A percentile compares a stretch with the other conserved stretches of the same genome.
Evolutionary conservation across 169 alveolate genomes (phyloP).

Genomic region (Cystoisospora suis): DNA sequence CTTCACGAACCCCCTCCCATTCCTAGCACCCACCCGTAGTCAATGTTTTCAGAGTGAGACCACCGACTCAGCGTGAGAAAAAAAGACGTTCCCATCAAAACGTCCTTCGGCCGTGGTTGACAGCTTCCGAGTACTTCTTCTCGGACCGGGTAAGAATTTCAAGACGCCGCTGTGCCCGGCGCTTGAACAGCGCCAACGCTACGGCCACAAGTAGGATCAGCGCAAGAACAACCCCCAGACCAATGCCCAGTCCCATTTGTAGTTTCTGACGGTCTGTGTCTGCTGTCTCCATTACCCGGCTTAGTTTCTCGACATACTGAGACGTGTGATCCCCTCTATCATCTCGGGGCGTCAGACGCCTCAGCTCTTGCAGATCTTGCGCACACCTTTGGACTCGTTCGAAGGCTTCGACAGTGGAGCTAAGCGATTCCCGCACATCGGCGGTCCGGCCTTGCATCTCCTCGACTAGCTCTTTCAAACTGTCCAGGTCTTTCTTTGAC

Average conservation of each 20-base stretch:
- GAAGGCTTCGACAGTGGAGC: neutral
- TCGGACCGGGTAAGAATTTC: neutral
- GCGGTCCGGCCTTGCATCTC: neutral
- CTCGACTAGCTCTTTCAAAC: neutral
- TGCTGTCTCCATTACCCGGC: neutral
- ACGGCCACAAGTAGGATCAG: neutral
- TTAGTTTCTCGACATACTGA: neutral
- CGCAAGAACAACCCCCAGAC: neutral
- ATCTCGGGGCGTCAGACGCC: neutral
- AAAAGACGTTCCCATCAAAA: too few relatives aligned
- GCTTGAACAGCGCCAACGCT: neutral
- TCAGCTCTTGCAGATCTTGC: neutral
- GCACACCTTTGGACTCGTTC: neutral
- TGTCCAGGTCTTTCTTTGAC: neutral
- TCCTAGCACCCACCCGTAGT: too few relatives aligned
- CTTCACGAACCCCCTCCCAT: too few relatives aligned
- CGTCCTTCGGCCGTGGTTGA: too few relatives aligned
- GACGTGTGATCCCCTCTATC: neutral
- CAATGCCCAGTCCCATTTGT: neutral
- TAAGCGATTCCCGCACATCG: neutral
- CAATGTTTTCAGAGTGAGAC: too few relatives aligned
- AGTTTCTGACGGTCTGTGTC: neutral
- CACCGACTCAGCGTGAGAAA: too few relatives aligned
- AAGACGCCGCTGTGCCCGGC: neutral
- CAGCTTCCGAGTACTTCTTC: too few relatives aligned